Base-by-base conservation (phyloP, 495 filamentous ascomycete genomes). In the Delitschia confertaspora region DNA sequence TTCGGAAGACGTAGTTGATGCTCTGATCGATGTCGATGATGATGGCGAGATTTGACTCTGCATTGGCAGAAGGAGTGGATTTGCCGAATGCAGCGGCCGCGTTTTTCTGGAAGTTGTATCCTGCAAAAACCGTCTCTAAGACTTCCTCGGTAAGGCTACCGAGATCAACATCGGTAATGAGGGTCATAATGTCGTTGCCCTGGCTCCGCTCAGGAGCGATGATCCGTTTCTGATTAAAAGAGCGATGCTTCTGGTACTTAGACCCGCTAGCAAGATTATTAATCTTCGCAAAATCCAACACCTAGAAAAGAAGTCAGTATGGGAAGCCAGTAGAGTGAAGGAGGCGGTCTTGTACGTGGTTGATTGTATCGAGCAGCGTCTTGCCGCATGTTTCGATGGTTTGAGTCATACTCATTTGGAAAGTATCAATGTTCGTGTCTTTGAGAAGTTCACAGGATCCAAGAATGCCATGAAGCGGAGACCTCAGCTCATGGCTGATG, bases 301-400 rank as follows among this genome's bases (percentile, higher is more conserved):
- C 58, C 26, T 19, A 27, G 26, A 24, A 33, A 17, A 27, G 53
- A 56, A 39, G 25, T 45, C 39, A 51, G 47, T 19, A 36, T 7
- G 16, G 16, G 8, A 9, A 4, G 2, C 11, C 10, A 41, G 38
- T 14, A n/a, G 20, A 6, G 20, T 4, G 38, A 30, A 13, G 7
- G 11, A 11, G 7, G 5, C 4, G 20, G 3, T 22, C 19, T 38
- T 41, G 35, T 32, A 82, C 78, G 56, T 88, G 81, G 45, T 86
- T 80, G 58, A 88, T 80, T 0, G 82, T 85, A 49, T 91, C 85
- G 10, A 93, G 65, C 1, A 91, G 58, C 0, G 85, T 88, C 39
- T 75, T 73, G 0, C 80, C 81, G 45, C 82, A 91, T 3, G 77
- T 75, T 37, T 85, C 77, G 39, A 91, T 74, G 5, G 82, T 86